Base-by-base conservation (phyloP, 768 basidiomycete species). In the Amanita molliuscula region DNA sequence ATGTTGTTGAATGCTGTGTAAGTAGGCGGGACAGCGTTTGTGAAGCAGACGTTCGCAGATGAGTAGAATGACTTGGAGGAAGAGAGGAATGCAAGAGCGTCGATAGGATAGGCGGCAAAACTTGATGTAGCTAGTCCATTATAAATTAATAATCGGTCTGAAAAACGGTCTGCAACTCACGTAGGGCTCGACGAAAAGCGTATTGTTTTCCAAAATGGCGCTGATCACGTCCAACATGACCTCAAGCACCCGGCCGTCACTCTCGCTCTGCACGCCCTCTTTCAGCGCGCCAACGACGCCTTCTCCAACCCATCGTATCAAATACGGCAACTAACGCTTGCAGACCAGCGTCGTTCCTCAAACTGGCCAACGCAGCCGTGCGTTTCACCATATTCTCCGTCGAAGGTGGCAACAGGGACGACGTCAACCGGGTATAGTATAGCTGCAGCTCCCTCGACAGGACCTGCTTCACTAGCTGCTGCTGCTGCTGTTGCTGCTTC, bases 141-240 rank as follows among this genome's bases (percentile, higher is more conserved):
- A 18, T 55, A 29, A 54, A 25, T 36, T 41, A n/a, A 44, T 35
- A 36, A 3, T 13, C 4, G 31, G 44, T 31, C 21, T 35, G 26
- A 44, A n/a, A 31, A n/a, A 3, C 7, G 49, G 7, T 42, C 25
- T n/a, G 8, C 75, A 89, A 61, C 49, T 50, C 59, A 96, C 93
- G 62, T 96, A 98, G 38, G 95, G 96, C 65, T 99, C 96, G 20
- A 97, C 81, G 61, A 97, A 97, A 4, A 99, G 70, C 0, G 88
- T 86, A 26, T 76, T 70, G 64, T 98, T 99, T 48, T 88, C 85
- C 44, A 96, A 67, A 11, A 97, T 72, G 2, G 92, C 88, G 52
- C 83, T 76, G 37, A 92, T 80, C 15, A 90, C 88, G 54, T 92
- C 89, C 53, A 98, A 67, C 53, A 92, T 68, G 25, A 91, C 82